phyloP scores from a whole-genome alignment of 352 stramenopile genomes.

The Pythium grandisporangium region DNA sequence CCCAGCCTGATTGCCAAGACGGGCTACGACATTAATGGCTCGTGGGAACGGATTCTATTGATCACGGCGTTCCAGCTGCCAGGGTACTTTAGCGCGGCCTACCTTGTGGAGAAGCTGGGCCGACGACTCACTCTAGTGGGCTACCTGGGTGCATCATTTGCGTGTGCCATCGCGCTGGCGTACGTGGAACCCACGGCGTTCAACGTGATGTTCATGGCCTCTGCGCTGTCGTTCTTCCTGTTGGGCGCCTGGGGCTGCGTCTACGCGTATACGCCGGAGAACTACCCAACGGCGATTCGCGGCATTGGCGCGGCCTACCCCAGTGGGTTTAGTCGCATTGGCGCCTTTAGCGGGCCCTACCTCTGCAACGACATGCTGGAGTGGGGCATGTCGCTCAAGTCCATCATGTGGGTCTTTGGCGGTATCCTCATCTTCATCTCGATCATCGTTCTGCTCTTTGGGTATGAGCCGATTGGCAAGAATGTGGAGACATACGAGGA shows the following conservation, averaged over 20 bases:
- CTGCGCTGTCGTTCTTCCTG: slow-evolving; percentile 60
- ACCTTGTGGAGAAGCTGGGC: slow-evolving; percentile 40
- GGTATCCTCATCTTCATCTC: slow-evolving; percentile 50
- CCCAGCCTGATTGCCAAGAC: slow-evolving; percentile 36
- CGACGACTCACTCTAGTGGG: slow-evolving; percentile 42
- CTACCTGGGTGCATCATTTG: slow-evolving; percentile 37
- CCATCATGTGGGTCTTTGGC: slow-evolving; percentile 66
- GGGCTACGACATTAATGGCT: slow-evolving; percentile 53
- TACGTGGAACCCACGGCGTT: slow-evolving; percentile 36
- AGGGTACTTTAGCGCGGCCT: slow-evolving; percentile 44
- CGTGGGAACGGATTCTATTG: slow-evolving; percentile 38
- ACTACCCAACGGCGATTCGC: slow-evolving; percentile 64
- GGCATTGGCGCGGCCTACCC: slow-evolving; percentile 60
- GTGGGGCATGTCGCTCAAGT: slow-evolving; percentile 46
- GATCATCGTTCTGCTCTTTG: slow-evolving; percentile 39
- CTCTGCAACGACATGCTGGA: slow-evolving; percentile 51
- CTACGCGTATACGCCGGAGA: slow-evolving; percentile 67
- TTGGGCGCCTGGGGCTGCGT: slow-evolving; percentile 56
- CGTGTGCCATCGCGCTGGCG: slow-evolving; percentile 39
- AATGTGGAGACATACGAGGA: slow-evolving; percentile 46
- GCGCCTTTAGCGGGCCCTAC: slow-evolving; percentile 55
- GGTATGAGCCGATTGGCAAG: slow-evolving; percentile 59
- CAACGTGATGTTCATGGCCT: slow-evolving; percentile 36
- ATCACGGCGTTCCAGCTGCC: slow-evolving; percentile 59
- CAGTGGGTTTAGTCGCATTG: slow-evolving; percentile 55